Conservation (phyloP, 139 green algal genomes). For the Ulvella scutata region DNA sequence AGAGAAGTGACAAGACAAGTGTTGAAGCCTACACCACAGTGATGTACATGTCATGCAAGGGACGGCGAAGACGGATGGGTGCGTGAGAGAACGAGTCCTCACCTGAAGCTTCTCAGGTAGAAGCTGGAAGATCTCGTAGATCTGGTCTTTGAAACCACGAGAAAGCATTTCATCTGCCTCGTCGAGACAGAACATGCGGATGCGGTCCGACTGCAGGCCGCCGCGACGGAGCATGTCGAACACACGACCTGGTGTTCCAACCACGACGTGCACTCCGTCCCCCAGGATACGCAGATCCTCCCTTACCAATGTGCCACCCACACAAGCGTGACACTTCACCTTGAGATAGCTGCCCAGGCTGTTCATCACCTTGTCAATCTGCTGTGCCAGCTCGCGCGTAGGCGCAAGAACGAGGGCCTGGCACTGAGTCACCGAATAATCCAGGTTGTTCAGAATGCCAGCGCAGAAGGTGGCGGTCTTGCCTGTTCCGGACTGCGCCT, state of each 20-base stretch:
- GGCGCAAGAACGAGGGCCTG: conserved; percentile 94
- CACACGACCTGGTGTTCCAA: conserved; percentile 93
- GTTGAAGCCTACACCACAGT: too few relatives aligned
- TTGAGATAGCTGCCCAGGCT: conserved; percentile 95
- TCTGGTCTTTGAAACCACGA: conserved; percentile 99
- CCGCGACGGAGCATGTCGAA: conserved; percentile 97
- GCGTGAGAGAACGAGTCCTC: neutral
- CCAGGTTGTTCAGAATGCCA: conserved; percentile 93
- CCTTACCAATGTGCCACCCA: conserved; percentile 91
- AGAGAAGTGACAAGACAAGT: too few relatives aligned
- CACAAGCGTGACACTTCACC: conserved; percentile 97
- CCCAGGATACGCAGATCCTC: conserved; percentile 93
- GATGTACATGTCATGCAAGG: too few relatives aligned
- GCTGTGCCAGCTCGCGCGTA: conserved; percentile 97
- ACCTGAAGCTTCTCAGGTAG: conserved; percentile 96
- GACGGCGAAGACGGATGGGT: neutral
- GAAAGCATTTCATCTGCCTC: conserved; percentile 99
- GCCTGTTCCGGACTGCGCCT: conserved; percentile 98
- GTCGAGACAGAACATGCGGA: conserved; percentile 95
- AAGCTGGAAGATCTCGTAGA: conserved; percentile 99
- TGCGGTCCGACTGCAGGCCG: conserved; percentile 72
- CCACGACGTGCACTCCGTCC: conserved; percentile 75
- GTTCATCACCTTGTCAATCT: conserved; percentile 99
- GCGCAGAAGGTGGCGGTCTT: conserved; percentile 99
- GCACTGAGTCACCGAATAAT: conserved; percentile 87